Base-by-base conservation (phyloP, 441 rosid species). In the Corymbia calophylla region DNA sequence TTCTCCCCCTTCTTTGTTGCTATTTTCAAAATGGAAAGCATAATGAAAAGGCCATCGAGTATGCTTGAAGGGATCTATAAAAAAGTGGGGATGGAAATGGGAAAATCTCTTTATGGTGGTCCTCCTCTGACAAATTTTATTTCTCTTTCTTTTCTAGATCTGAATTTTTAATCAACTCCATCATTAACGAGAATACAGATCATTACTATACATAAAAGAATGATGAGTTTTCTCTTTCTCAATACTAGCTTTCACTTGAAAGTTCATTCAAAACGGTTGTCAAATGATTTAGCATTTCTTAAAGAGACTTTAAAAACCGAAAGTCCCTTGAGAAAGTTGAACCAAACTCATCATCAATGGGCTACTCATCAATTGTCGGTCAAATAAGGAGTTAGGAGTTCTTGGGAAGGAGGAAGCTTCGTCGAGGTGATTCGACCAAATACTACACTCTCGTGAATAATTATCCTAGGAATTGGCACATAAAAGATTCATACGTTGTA, bases 81-180 rank as follows among this genome's bases (percentile, higher is more conserved):
- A 73, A 73, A 73, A 73, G 49, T 21, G 82, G 14, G 82, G 82
- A 23, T 73, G 80, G 25, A 32, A 68, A 32, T 68, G 82, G 29
- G 29, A 39, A 73, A 21, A 21, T 39, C 82, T 5, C 82, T 73
- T 73, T 73, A 39, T 23, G 82, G 17, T 73, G 82, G 17, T 39
- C 49, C 82, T 23, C 49, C 11, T 23, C 23, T 27, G 31, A 6
- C 68, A 29, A 29, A 62, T 62, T 29, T 62, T 13, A 23, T 56
- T 56, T 19, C 21, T 3, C 3, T 9, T 55, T 55, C 58, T 18
- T 55, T 55, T 55, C 25, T 55, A 55, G 2, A 19, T 55, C 25
- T 55, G 9, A 1, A n/a, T 64, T n/a, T 5, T 2, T 3, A 13
- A 2, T 4, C 8, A 2, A 4, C 6, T 21, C 9, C 9, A 4